A percentile compares a stretch with the other conserved stretches of the same genome.
Evolutionary conservation across 768 basidiomycete genomes (phyloP).

Genomic region (Mycena venus): DNA sequence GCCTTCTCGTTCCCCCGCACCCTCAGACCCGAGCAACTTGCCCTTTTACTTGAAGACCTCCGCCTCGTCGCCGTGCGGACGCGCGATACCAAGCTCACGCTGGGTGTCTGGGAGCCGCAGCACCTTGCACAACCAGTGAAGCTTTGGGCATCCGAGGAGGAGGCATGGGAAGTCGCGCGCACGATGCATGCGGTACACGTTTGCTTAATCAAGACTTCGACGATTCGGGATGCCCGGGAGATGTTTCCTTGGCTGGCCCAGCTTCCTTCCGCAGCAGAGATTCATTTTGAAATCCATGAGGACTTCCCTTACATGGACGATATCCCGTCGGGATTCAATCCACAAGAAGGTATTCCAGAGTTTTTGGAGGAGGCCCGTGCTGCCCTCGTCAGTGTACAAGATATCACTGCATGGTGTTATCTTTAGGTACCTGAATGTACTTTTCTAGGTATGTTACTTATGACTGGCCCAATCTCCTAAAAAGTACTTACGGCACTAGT

Average conservation of each 20-base stretch:
- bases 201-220: constrained; percentile 3
- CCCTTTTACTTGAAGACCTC: constrained; percentile 10
- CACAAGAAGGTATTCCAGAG: constrained; percentile 1
- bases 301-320: background rate
- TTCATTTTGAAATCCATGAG: background rate
- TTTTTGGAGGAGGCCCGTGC: constrained; percentile 12
- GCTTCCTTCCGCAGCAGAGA: constrained; percentile 15
- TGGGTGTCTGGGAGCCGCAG: background rate
- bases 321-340: background rate
- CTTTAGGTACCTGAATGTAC: background rate
- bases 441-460: background rate
- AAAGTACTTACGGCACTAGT: constrained; percentile 2
- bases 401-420: constrained; percentile 6
- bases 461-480: background rate
- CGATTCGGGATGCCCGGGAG: constrained; percentile 4
- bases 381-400: constrained; percentile 1
- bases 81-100: constrained; percentile 2
- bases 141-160: constrained; percentile 6
- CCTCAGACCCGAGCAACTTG: background rate
- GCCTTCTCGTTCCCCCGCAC: constrained; percentile 4
- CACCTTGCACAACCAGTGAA: background rate
- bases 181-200: constrained; percentile 8
- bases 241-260: constrained; percentile 12
- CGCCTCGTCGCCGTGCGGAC: constrained; percentile 12
- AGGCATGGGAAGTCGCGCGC: background rate